Base-by-base conservation (phyloP, 1,284 basidiomycete species). In the Athelia sp. region DNA sequence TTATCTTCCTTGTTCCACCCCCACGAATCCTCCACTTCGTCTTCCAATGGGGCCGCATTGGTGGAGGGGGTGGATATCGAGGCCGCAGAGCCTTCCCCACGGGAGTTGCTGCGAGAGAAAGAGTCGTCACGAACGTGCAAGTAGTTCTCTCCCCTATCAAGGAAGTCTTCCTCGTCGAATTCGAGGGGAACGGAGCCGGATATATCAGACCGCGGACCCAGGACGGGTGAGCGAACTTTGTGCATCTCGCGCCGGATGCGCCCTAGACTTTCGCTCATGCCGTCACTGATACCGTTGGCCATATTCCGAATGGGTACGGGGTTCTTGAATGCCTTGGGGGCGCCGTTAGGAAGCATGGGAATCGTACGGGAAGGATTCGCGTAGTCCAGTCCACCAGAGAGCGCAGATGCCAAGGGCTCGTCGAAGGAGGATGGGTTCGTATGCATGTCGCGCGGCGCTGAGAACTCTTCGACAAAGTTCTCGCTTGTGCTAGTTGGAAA, bases 301-400 rank as follows among this genome's bases (percentile, higher is more conserved):
- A 80, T 67, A 29, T 68, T 70, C 15, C 76, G 67, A 26, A 87
- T 82, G 2, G 83, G 84, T 6, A 85, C 79, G 4, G 79, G 60
- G 48, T 69, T 70, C 43, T 73, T 68, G 59, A 82, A 73, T 2
- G 74, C 72, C 34, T 63, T 64, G 29, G 72, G 66, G 1, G 73
- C 63, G 23, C 87, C 85, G 59, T 93, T 90, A 0, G 90, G 90
- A 36, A 89, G 73, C 76, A 89, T 88, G 0, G 91, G 90, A 1
- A 92, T 54, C 0, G 67, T 69, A 1, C 70, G 72, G 8, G 72
- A 64, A 6, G 74, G 74, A 21, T 40, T n/a, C 3, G 74, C 63
- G 45, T 79, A 73, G 29, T 82, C 82, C 38, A 92, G 71, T 18
- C 78, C 78, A 0, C 76, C 81, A 3, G 80, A 72, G 52, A 93